phyloP scores from a whole-genome alignment of 1,139 yeast species.

The Suhomyces yuchorum region DNA sequence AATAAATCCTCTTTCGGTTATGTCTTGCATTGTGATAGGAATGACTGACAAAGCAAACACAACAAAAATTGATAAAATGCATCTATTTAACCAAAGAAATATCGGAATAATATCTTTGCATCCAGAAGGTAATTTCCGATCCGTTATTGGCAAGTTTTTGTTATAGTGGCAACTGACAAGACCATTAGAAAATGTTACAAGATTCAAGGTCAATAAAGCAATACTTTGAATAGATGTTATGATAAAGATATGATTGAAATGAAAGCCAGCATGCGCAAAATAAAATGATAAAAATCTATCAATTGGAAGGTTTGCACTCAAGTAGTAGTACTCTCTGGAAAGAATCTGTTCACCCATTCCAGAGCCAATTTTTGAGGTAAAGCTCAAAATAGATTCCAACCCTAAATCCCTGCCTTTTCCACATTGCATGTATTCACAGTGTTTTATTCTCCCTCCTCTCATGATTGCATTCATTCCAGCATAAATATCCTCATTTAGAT shows the following conservation, averaged over 20 bases:
- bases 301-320: constrained; percentile 77
- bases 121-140: constrained; percentile 65
- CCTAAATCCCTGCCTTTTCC: constrained; percentile 93
- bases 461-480: constrained; percentile 86
- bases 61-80: constrained; percentile 77
- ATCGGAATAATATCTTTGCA: constrained; percentile 78
- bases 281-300: constrained; percentile 83
- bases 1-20: constrained; percentile 73
- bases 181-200: constrained; percentile 68
- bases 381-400: constrained; percentile 78
- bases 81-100: constrained; percentile 76
- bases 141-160: constrained; percentile 58
- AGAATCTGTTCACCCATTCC: constrained; percentile 94
- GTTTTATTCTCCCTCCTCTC: constrained; percentile 85
- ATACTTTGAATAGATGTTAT: constrained; percentile 74
- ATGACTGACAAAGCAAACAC: constrained; percentile 83
- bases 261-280: constrained; percentile 93
- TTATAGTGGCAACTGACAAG: constrained; percentile 58
- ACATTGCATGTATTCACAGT: constrained; percentile 86
- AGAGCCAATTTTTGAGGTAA: constrained; percentile 87
- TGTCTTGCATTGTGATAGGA: constrained; percentile 77
- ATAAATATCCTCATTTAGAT: constrained; percentile 85
- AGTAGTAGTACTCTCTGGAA: constrained; percentile 79
- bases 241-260: constrained; percentile 77
- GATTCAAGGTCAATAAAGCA: constrained; percentile 63